A percentile compares a stretch with the other conserved stretches of the same genome.
Conservation (phyloP, 2,329 filamentous ascomycete species). For the Rhinocladiella mackenziei region DNA sequence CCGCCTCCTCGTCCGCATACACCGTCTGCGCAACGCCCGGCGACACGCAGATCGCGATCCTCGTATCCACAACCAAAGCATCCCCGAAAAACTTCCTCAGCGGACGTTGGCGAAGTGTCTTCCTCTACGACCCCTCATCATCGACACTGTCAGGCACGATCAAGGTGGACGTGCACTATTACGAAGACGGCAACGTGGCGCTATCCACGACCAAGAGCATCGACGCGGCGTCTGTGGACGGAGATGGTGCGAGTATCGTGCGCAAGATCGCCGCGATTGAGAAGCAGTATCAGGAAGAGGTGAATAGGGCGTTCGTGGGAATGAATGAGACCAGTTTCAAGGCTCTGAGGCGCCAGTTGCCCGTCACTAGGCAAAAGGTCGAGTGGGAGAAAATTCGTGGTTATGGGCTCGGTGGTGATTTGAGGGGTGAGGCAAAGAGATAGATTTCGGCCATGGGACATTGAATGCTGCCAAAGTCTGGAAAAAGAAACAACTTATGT, state of each 20-base stretch:
- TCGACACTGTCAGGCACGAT: constrained; percentile 70
- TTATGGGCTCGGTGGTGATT: constrained; percentile 65
- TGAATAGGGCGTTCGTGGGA: constrained; percentile 83
- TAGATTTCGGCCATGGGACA: no score
- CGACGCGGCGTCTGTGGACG: constrained; percentile 13
- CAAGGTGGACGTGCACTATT: constrained; percentile 97
- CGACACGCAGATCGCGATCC: constrained; percentile 70
- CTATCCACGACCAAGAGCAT: constrained; percentile 74
- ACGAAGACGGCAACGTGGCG: constrained; percentile 97
- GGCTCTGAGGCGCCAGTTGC: constrained; percentile 82
- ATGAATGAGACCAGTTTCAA: constrained; percentile 96
- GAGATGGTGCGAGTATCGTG: constrained; percentile 61
- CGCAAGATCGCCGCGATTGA: constrained; percentile 75
- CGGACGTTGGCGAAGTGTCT: constrained; percentile 89
- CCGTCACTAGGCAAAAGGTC: constrained; percentile 96
- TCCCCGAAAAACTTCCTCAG: constrained; percentile 99
- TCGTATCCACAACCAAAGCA: constrained; percentile 94
- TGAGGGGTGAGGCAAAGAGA: constrained; percentile 23
- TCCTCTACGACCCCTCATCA: constrained; percentile 70
- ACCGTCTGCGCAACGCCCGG: constrained; percentile 50
- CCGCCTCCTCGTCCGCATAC: constrained; percentile 75
- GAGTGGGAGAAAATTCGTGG: constrained; percentile 98
- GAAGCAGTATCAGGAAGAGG: constrained; percentile 91
- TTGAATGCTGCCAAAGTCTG: no score
- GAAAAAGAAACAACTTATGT: no score